Conservation (phyloP, 495 filamentous ascomycete species). For the Penicillium tannophilum region DNA sequence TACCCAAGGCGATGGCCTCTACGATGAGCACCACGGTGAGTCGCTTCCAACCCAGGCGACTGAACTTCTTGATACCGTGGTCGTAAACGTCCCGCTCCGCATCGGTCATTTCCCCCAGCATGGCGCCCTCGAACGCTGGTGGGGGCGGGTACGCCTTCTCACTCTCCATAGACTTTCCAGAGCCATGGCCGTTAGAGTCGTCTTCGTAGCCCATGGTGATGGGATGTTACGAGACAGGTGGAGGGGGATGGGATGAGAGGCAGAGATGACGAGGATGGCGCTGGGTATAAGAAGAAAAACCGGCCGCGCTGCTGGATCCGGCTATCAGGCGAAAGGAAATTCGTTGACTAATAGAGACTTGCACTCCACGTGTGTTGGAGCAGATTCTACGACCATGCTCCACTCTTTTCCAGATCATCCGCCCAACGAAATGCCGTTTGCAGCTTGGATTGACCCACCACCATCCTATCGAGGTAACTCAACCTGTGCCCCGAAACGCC, state of each 20-base stretch:
- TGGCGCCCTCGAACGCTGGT: constrained; percentile 30
- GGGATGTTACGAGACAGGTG: background rate
- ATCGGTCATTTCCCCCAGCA: constrained; percentile 38
- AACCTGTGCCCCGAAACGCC: background rate
- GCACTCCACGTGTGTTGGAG: no score
- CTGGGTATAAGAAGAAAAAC: constrained; percentile 13
- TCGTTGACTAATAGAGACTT: background rate
- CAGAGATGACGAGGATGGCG: constrained; percentile 1
- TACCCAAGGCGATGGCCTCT: constrained; percentile 65
- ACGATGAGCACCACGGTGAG: constrained; percentile 56
- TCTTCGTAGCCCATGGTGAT: constrained; percentile 32
- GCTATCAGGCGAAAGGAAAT: constrained; percentile 17
- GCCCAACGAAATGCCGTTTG: constrained; percentile 25
- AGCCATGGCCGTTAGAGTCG: constrained; percentile 26
- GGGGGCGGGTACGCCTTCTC: constrained; percentile 25
- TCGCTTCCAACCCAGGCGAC: constrained; percentile 42
- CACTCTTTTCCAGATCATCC: constrained; percentile 20
- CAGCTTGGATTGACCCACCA: constrained; percentile 14
- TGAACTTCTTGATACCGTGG: constrained; percentile 35
- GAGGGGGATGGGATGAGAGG: background rate
- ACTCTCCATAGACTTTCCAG: constrained; percentile 23
- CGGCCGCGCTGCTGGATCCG: constrained; percentile 18
- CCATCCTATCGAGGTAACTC: constrained; percentile 2
- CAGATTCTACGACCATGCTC: constrained; percentile 11
- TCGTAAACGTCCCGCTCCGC: constrained; percentile 31